A percentile compares a stretch with the other conserved stretches of the same genome.
Evolutionary conservation across 768 basidiomycete species (phyloP).

Genomic region (Cubamyces lactineus): DNA sequence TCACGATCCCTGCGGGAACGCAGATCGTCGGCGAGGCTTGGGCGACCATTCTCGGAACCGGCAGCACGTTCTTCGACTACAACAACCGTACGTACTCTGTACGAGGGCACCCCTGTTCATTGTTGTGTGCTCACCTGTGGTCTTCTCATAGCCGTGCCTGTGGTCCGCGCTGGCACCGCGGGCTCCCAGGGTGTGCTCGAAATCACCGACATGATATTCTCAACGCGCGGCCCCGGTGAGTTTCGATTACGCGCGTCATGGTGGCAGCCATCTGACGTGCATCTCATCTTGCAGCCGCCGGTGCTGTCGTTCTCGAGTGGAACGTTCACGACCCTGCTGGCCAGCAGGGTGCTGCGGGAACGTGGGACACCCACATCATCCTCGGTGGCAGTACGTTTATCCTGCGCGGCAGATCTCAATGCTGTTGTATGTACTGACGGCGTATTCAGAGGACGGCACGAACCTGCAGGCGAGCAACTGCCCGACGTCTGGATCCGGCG

Average conservation of each 20-base stretch:
- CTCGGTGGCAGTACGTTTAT: constrained; percentile 32
- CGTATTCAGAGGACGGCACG: constrained; percentile 29
- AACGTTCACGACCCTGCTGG: constrained; percentile 52
- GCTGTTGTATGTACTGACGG: neutral
- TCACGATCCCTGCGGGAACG: constrained; percentile 50
- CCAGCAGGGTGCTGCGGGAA: constrained; percentile 51
- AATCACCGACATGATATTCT: constrained; percentile 51
- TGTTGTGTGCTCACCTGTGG: neutral
- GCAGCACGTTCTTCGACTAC: constrained; percentile 44
- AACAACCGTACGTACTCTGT: constrained; percentile 32
- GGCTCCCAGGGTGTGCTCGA: constrained; percentile 45
- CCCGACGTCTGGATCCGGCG: constrained; percentile 35
- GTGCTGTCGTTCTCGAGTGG: constrained; percentile 67
- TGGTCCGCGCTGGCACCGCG: constrained; percentile 45
- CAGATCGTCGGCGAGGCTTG: constrained; percentile 54
- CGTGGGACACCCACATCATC: constrained; percentile 54
- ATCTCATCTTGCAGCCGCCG: constrained; percentile 37
- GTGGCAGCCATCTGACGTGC: neutral
- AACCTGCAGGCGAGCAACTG: constrained; percentile 41
- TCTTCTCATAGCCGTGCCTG: constrained; percentile 35
- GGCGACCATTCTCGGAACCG: constrained; percentile 51
- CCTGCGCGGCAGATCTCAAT: neutral
- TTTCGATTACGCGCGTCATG: neutral
- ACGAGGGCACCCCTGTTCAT: too few species aligned
- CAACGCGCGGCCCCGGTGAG: constrained; percentile 43